Base-by-base conservation (phyloP, 2,329 filamentous ascomycete species). In the Sporothrix sp. region DNA sequence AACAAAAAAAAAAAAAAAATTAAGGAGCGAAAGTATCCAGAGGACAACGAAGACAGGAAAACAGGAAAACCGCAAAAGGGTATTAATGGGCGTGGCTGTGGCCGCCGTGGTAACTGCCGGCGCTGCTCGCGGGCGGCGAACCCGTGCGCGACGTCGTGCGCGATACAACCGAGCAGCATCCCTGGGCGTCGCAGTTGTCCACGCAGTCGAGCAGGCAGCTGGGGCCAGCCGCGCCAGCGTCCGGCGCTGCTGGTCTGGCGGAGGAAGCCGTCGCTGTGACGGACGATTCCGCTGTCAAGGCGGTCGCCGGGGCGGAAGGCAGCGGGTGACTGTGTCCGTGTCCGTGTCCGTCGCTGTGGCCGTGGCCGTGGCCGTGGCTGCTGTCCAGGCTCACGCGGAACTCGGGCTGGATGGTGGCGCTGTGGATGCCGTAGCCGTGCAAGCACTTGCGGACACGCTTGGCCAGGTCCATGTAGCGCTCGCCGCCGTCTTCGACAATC, bases 401-500 rank as follows among this genome's bases (percentile, higher is more conserved):
- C 66, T 98, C 93, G 6, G 93, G 93, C 67, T 98, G 93, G 59
- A 98, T 97, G 11, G 93, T 98, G 32, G 89, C 91, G 33, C 87
- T 94, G 71, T 98, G 93, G 57, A 98, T 97, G 51, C 93, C 91
- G 60, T 95, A 96, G 32, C 81, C 90, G 66, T 98, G 93, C 3
- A 98, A 80, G 61, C 93, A 98, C 61, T 83, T 83, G 43, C 90
- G 79, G 16, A 94, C 86, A 51, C 85, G 82, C 53, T 81, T 81
- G 18, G 91, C 88, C 35, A 98, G 77, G 56, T 83, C 78, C 91
- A 98, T 98, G 69, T 97, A 98, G 61, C 84, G 81, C 62, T 79
- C 77, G 36, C 79, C 80, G 37, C 84, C 84, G 58, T 89, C 81
- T 44, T 85, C 86, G 62, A 89, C 84, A 65, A 95, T 89, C 58